Evolutionary conservation across 805 yeast species (phyloP), one percentile per base, ranked within the genome.

Genomic region (Cyberlindnera maclurae): DNA sequence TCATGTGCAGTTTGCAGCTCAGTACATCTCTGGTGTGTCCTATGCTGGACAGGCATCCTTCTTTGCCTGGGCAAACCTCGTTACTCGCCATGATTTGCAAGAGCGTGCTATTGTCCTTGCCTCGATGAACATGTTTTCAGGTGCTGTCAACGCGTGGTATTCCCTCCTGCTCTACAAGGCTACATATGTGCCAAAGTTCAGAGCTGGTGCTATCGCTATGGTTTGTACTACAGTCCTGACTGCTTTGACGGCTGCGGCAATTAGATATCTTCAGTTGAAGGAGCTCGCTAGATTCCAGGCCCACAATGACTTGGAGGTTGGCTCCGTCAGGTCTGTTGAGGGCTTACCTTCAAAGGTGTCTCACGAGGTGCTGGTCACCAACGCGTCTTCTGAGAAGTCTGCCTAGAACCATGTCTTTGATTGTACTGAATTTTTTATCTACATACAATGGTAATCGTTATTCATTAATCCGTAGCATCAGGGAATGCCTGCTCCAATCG

Each of bases 81-180:
- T 75, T 1, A 73, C 79, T 44, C 66, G 70, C 26, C 66, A 73
- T 44, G 85, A 79, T 54, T 54, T 74, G 18, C 77, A 79, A 59
- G 81, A 75, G 49, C 65, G 84, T 50, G 81, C 84, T 0, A 63
- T 79, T 34, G 79, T 77, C 1, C 59, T 79, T 35, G 84, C 80
- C 0, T 74, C 79, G 0, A 76, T 77, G 81, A 76, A 76, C 54
- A 75, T 75, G 79, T 74, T 75, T 54, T 70, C 77, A 22, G 70
- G 73, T 48, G 77, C 79, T 2, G 75, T 76, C 8, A 77, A 75
- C 52, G 79, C 81, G 2, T 77, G 82, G 82, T 76, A 81, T 79
- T 65, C 75, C 1, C 42, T 77, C 13, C 35, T 77, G 3, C 74
- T 77, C 49, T 77, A 64, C 46, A 57, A 68, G 18, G 79, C 81